Base-by-base conservation (phyloP, 2,329 filamentous ascomycete species). In the Clarireedia monteithiana region DNA sequence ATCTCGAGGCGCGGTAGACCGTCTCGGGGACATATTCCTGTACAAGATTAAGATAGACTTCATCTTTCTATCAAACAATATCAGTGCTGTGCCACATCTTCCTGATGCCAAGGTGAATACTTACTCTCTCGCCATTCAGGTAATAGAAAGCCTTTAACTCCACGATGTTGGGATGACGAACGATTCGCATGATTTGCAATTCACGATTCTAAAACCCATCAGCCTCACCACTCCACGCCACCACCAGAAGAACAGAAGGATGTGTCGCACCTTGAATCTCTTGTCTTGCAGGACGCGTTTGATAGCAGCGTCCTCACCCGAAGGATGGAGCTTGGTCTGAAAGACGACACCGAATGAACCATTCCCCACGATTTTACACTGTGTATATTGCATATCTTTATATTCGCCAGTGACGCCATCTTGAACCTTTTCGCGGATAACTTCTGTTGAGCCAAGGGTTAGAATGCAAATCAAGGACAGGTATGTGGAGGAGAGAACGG, bases 71-170 rank as follows among this genome's bases (percentile, higher is more conserved):
- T 48, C 47, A 57, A 26, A 57, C n/a, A 26, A 53, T 27, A 48
- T 65, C 56, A 65, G 59, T 30, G 39, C 15, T 26, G 38, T 14
- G 44, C 53, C 23, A 58, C 9, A 23, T 17, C 47, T 44, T n/a
- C 14, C 17, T 34, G 15, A 23, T 24, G 27, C 12, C 17, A 73
- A 45, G 36, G 51, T 38, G 50, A 53, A 57, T 59, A 77, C 81
- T 67, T 84, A 99, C 94, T 74, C 94, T 85, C 74, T 99, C 94
- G 70, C 94, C 94, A 71, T 97, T 99, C 66, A 92, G 96, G 77
- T 97, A 99, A 77, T 96, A 99, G 77, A 99, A 99, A 53, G 94
- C 94, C 78, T 99, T 99, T 62, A 99, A 80, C 74, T 97, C 91
- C 59, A 99, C 94, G 68, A 99, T 97, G 75, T 99, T 99, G 56